Percentiles rank a stretch among this genome's conserved stretches.
Conservation (phyloP, 345 rosid genomes). For the Turritis glabra region DNA sequence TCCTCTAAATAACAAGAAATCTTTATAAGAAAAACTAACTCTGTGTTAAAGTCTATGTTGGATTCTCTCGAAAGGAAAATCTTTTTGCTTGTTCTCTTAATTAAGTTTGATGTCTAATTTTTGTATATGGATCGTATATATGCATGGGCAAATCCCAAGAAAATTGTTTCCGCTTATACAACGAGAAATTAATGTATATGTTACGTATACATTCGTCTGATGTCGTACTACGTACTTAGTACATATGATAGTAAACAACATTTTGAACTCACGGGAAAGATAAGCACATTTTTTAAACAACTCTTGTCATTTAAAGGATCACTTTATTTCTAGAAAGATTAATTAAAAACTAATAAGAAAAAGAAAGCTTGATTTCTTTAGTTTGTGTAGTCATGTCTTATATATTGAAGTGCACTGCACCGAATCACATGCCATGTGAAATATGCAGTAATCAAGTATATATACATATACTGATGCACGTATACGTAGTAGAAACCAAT, state of each 20-base stretch:
- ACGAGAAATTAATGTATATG: too few species aligned
- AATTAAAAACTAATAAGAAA: neutral
- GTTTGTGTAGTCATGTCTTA: slow-evolving; percentile 36
- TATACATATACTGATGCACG: neutral
- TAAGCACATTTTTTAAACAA: neutral
- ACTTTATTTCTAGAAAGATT: neutral
- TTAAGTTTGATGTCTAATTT: neutral
- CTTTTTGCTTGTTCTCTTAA: neutral
- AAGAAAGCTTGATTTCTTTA: slow-evolving; percentile 19
- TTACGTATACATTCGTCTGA: neutral
- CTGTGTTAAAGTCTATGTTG: neutral
- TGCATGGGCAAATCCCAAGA: too few species aligned
- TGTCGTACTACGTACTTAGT: slow-evolving; percentile 19
- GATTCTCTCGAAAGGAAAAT: neutral
- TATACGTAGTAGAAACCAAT: neutral
- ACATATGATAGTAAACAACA: neutral
- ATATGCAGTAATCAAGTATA: neutral
- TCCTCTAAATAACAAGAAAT: neutral
- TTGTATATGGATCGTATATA: neutral
- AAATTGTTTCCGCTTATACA: too few species aligned
- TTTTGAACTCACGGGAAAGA: neutral
- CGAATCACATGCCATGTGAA: slow-evolving; percentile 35
- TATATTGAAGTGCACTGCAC: slow-evolving; percentile 23
- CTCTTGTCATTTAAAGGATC: neutral
- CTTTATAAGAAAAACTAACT: neutral